Conservation (phyloP, 2,329 filamentous ascomycete genomes). For the Elsinoe australis region DNA sequence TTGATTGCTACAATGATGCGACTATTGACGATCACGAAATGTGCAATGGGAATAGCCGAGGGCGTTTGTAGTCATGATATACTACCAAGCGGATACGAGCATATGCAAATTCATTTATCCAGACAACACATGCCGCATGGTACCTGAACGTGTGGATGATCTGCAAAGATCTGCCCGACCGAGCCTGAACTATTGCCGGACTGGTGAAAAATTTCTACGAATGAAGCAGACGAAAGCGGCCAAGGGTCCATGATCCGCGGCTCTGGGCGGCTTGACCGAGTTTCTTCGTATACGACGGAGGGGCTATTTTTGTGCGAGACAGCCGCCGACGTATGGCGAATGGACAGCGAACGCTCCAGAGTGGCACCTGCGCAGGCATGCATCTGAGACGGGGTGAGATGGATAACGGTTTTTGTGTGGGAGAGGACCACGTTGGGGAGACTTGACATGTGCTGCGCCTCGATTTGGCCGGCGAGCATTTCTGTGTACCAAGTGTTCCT, state of each 20-base stretch:
- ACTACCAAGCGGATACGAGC: too few species aligned
- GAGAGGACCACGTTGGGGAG: not conserved
- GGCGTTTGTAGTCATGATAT: too few species aligned
- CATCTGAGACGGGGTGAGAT: not conserved
- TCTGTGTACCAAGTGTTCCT: not conserved
- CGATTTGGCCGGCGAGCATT: too few species aligned
- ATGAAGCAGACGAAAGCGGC: not conserved
- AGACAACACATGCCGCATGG: not conserved
- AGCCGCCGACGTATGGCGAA: conserved; percentile 6
- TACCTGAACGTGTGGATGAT: not conserved
- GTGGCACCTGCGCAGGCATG: not conserved
- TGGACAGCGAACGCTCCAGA: not conserved
- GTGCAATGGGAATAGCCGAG: too few species aligned
- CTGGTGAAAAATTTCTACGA: not conserved
- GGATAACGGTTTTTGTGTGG: not conserved
- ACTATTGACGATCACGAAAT: too few species aligned
- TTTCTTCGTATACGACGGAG: conserved; percentile 4
- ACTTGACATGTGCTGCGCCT: conserved; percentile 13
- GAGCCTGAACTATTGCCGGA: conserved; percentile 1
- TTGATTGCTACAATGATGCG: too few species aligned
- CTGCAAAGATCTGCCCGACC: conserved; percentile 8
- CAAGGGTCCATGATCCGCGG: conserved; percentile 11
- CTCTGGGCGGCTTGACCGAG: conserved; percentile 1
- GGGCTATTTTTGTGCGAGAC: conserved; percentile 6
- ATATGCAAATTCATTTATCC: too few species aligned